Base-by-base conservation (phyloP, 2,329 filamentous ascomycete genomes). In the Pseudogymnoascus sp. region DNA sequence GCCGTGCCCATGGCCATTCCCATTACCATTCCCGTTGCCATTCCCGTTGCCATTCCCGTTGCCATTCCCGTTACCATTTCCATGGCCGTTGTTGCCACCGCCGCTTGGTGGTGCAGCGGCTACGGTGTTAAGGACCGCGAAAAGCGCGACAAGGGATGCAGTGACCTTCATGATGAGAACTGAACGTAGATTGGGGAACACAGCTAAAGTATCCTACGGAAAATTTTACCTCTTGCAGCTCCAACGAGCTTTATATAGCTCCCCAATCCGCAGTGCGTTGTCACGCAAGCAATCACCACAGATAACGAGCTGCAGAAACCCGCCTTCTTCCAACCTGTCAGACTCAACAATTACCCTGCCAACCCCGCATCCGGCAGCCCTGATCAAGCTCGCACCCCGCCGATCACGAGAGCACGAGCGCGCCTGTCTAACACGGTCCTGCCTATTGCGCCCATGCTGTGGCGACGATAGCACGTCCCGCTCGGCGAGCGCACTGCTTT, bases 81-180 rank as follows among this genome's bases (percentile, higher is more conserved):
- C 53, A 12, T 18, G n/a, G 4, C 33, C 53, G 53, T n/a, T n/a
- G 8, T 31, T 31, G 31, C 12, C 56, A 7, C 16, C 56, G 31
- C 56, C 31, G 23, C 4, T 23, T n/a, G 56, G 33, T 60, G 56
- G 56, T 23, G 18, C 56, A 60, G 56, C 56, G 33, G 31, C 14
- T 8, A 38, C 56, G 37, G 37, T 10, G 33, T 37, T 60, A 23
- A 40, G 33, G 14, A 12, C 56, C 6, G 56, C 28, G 10, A 60
- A 60, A 38, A 40, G 33, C 28, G 25, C 31, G 31, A 21, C 1
- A 33, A 60, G 31, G 21, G 47, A 53, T 31, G 38, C 31, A n/a
- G 56, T 38, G 31, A 60, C 18, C 56, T 60, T 60, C 56, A 60
- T 60, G 56, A 60, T 60, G 56, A 4, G n/a, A 31, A 53, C 5